Conservation (phyloP, 495 filamentous ascomycete species). For the Penicillium samsonianum region DNA sequence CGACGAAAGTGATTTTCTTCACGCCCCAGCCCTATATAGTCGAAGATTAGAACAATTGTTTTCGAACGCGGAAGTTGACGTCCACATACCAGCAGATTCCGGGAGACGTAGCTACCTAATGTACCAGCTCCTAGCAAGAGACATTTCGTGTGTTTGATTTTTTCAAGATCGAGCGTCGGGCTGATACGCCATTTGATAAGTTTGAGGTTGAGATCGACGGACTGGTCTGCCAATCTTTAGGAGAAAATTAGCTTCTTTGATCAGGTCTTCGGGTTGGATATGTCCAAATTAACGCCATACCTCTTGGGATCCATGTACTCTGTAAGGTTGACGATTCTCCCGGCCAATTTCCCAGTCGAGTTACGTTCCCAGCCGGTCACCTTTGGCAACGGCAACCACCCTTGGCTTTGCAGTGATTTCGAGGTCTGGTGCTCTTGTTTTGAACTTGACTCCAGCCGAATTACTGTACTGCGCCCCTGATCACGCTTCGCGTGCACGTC, state of each 20-base stretch:
- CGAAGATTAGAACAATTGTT: neutral
- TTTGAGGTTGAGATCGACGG: slow-evolving; percentile 96
- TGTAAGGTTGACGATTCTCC: slow-evolving; percentile 73
- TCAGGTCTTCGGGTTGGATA: neutral
- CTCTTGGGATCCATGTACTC: slow-evolving; percentile 88
- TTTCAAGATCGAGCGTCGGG: slow-evolving; percentile 81
- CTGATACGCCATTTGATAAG: slow-evolving; percentile 98
- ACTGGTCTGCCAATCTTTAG: slow-evolving; percentile 77
- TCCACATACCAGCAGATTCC: slow-evolving; percentile 69
- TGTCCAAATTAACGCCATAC: slow-evolving; percentile 27
- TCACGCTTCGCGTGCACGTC: slow-evolving; percentile 75
- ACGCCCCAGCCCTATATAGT: slow-evolving; percentile 79
- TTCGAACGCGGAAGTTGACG: neutral
- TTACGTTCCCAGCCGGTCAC: slow-evolving; percentile 95
- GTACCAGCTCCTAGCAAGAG: slow-evolving; percentile 94
- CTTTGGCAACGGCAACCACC: slow-evolving; percentile 64
- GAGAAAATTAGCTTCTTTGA: neutral
- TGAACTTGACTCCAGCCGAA: slow-evolving; percentile 62
- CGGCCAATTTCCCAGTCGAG: slow-evolving; percentile 68
- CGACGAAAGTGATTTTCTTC: slow-evolving; percentile 93
- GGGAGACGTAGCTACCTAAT: slow-evolving; percentile 87
- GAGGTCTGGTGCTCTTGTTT: slow-evolving; percentile 22
- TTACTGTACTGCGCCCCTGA: slow-evolving; percentile 75
- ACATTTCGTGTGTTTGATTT: slow-evolving; percentile 87
- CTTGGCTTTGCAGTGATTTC: slow-evolving; percentile 32